These are phyloP conservation scores for Pseudofabraea citricarpa DNA, from an alignment of 2,329 filamentous ascomycete genomes.

Conservation along the genomic window DNA sequence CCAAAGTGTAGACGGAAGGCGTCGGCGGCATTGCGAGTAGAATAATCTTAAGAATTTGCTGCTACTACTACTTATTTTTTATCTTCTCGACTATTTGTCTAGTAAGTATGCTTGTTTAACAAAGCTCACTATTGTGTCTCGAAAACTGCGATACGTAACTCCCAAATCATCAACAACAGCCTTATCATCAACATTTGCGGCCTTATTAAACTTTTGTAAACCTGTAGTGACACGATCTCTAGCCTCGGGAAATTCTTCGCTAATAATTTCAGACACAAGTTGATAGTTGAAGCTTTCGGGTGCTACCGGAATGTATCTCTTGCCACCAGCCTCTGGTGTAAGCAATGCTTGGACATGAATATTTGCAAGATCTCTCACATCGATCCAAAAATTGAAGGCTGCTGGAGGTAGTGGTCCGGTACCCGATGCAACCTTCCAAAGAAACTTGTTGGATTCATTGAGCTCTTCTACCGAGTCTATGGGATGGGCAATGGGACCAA, in stretches of 20 bases:
- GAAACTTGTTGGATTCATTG: constrained; percentile 67
- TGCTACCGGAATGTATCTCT: constrained; percentile 51
- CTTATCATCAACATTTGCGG: constrained; percentile 35
- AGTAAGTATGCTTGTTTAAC: constrained; percentile 31
- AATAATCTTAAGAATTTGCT: too few species aligned
- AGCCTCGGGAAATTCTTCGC: constrained; percentile 29
- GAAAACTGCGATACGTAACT: constrained; percentile 50
- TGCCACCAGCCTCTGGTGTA: constrained; percentile 48
- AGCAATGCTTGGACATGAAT: constrained; percentile 55
- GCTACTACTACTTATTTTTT: too few species aligned
- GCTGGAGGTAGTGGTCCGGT: constrained; percentile 39
- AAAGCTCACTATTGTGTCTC: constrained; percentile 53
- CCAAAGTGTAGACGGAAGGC: too few species aligned
- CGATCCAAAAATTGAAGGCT: constrained; percentile 47
- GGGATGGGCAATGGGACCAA: constrained; percentile 58
- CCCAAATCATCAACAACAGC: constrained; percentile 46
- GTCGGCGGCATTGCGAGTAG: too few species aligned
- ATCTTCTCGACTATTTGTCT: background rate
- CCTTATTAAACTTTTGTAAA: constrained; percentile 28
- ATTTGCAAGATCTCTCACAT: constrained; percentile 53
- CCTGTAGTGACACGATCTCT: constrained; percentile 26
- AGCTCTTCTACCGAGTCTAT: constrained; percentile 55
- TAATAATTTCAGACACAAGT: constrained; percentile 37
- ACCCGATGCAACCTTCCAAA: constrained; percentile 58
- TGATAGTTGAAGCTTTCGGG: constrained; percentile 42